These are phyloP conservation scores for Endogone sp. DNA, from an alignment of 192 early-diverging fungal species.

Conservation along the genomic window DNA sequence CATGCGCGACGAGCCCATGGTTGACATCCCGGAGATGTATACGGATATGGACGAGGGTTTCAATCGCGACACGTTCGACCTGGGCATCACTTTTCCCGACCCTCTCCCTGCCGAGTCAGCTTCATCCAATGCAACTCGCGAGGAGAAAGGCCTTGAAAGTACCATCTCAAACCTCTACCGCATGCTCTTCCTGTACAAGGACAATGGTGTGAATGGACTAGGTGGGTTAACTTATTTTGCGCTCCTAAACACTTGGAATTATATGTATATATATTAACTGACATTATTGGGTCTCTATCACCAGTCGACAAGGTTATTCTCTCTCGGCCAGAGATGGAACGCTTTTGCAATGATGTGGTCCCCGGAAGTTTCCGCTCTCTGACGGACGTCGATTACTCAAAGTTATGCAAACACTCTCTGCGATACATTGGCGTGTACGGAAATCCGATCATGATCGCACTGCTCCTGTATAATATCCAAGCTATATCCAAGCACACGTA, in stretches of 20 bases:
- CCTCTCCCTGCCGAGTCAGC: too few species aligned
- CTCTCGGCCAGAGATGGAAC: background rate
- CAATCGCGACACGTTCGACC: too few species aligned
- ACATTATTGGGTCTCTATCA: background rate
- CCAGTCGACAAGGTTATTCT: constrained; percentile 18
- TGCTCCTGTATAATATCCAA: constrained; percentile 1
- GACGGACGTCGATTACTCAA: constrained; percentile 6
- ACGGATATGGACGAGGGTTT: too few species aligned
- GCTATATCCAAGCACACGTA: constrained; percentile 7
- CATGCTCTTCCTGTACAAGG: constrained; percentile 9
- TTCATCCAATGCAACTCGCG: too few species aligned
- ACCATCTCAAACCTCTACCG: constrained; percentile 9
- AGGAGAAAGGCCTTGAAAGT: too few species aligned
- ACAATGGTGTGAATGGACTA: constrained; percentile 12
- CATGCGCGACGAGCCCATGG: too few species aligned
- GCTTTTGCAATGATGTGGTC: constrained; percentile 12
- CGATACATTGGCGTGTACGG: constrained; percentile 9
- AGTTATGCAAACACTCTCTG: background rate
- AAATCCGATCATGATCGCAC: constrained; percentile 8
- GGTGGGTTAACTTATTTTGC: constrained; percentile 7
- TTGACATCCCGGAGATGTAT: too few species aligned
- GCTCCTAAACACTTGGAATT: background rate
- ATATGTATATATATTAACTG: background rate
- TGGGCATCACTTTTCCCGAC: too few species aligned
- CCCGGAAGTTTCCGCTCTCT: constrained; percentile 8